phyloP scores from a whole-genome alignment of 352 stramenopile species.

The Globisporangium takayamanum region DNA sequence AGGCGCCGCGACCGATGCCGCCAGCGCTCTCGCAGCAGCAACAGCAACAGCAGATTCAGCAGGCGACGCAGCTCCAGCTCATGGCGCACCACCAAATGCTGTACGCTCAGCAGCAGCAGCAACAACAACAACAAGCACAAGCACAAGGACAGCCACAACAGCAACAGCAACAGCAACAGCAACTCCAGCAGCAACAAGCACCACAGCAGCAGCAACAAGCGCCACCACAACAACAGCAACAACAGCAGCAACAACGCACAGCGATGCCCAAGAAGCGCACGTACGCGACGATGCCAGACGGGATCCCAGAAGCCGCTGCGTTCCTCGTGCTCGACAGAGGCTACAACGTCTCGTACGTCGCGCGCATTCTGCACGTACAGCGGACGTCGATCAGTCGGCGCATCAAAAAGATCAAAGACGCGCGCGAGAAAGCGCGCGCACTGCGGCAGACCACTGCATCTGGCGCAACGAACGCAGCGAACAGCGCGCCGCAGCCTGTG shows the following conservation, averaged over 20 bases:
- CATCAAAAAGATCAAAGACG: constrained; percentile 9
- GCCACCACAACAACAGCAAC: too few relatives aligned
- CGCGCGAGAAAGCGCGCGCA: constrained; percentile 1
- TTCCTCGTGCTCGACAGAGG: constrained; percentile 7
- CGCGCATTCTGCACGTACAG: constrained; percentile 9
- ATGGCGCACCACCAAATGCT: not conserved
- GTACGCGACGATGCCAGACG: constrained; percentile 4
- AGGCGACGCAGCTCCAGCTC: not conserved
- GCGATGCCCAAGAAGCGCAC: constrained; percentile 4
- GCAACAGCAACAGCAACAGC: not conserved
- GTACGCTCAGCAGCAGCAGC: not conserved
- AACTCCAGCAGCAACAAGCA: not conserved
- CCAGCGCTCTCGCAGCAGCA: not conserved
- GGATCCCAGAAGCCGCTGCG: constrained; percentile 7
- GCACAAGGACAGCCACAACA: not conserved
- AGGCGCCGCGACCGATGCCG: not conserved
- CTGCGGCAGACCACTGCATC: not conserved
- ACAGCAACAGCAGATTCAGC: not conserved
- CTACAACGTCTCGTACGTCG: constrained; percentile 7
- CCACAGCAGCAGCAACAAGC: not conserved
- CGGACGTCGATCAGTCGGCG: constrained; percentile 7
- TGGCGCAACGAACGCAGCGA: not conserved
- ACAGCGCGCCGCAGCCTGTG: not conserved
- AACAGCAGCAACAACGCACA: not conserved
- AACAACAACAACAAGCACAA: not conserved